phyloP scores from a whole-genome alignment of 1,284 basidiomycete genomes.

The Porogramme epimiltina region DNA sequence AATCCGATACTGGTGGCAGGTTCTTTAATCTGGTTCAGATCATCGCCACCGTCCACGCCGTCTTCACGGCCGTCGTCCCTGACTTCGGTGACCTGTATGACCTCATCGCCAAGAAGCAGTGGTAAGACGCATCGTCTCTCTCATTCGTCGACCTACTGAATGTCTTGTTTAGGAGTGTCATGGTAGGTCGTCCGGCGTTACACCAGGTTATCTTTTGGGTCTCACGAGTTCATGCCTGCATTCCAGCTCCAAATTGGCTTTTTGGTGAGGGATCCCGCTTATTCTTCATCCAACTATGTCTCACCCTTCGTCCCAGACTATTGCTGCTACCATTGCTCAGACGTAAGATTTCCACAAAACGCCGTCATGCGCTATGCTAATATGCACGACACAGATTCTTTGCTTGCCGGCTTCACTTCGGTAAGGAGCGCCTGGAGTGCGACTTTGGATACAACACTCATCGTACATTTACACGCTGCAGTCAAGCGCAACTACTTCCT shows the following conservation, averaged over 20 bases:
- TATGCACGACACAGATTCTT: constrained; percentile 6
- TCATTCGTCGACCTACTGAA: background rate
- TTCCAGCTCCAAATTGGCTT: constrained; percentile 12
- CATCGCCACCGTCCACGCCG: constrained; percentile 9
- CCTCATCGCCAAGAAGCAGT: constrained; percentile 2
- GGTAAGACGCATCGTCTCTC: background rate
- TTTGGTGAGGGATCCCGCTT: background rate
- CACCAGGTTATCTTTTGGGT: background rate
- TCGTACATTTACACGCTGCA: background rate
- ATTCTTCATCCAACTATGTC: background rate
- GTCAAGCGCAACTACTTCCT: constrained; percentile 6
- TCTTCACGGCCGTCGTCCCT: constrained; percentile 7
- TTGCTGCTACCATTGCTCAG: constrained; percentile 11
- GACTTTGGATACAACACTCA: background rate
- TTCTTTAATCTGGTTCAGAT: constrained; percentile 12
- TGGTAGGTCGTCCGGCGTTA: constrained; percentile 1
- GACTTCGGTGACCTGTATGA: constrained; percentile 5
- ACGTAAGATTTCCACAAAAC: background rate
- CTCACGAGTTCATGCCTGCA: background rate
- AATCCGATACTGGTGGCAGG: background rate
- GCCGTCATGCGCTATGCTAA: background rate
- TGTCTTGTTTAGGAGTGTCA: constrained; percentile 8
- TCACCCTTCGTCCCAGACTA: background rate
- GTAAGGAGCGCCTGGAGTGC: constrained; percentile 3
- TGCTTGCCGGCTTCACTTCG: constrained; percentile 8